Evolutionary conservation across 2,329 filamentous ascomycete species (phyloP).

Genomic region (Colletotrichum sp.): DNA sequence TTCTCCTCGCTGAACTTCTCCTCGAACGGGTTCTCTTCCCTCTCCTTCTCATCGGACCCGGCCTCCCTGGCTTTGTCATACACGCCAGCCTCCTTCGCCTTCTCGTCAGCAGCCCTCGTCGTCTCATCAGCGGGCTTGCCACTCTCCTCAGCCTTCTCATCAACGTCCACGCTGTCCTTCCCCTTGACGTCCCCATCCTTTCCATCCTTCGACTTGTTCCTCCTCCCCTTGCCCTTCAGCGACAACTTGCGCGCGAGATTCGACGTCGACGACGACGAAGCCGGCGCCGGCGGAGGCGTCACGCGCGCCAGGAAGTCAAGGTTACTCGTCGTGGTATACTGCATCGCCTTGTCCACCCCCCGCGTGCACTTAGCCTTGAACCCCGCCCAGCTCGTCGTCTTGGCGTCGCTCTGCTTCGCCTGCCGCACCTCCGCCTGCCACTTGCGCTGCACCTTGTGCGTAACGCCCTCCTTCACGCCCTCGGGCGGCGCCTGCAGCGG

Average conservation of each 20-base stretch:
- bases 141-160: neutral
- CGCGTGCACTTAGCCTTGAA: conserved; percentile 16
- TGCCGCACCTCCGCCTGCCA: conserved; percentile 14
- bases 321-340: conserved; percentile 16
- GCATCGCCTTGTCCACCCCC: conserved; percentile 14
- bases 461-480: conserved; percentile 12
- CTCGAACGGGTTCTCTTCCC: neutral
- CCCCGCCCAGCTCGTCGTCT: conserved; percentile 16
- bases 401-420: conserved; percentile 12
- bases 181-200: neutral
- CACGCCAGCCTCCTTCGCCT: neutral
- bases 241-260: neutral
- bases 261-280: neutral
- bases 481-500: conserved; percentile 14
- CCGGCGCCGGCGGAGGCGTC: neutral
- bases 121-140: neutral
- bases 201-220: neutral
- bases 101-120: neutral
- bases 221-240: conserved; percentile 5
- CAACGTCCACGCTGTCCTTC: neutral
- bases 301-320: conserved; percentile 12
- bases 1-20: conserved; percentile 13
- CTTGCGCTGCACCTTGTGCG: conserved; percentile 19
- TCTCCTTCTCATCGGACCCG: neutral
- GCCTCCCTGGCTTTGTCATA: neutral